Evolutionary conservation across 139 green algal genomes (phyloP), one percentile per base, ranked within the genome.

Genomic region (Nannochloris sp.): DNA sequence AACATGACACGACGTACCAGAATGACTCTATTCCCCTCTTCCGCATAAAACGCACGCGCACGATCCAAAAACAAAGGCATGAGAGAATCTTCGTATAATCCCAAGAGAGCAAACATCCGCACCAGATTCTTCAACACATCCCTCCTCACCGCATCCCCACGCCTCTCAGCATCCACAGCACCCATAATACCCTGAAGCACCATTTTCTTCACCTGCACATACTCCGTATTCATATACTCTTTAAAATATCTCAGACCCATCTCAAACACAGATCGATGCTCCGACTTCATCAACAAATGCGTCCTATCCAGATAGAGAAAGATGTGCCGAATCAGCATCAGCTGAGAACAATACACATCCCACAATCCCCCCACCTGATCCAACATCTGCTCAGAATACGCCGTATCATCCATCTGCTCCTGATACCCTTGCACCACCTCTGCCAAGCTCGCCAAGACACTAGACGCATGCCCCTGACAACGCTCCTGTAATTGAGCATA

Each of bases 251-350:
- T 56, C 48, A 99, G 79, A 0, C 91, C 92, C 79, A 96, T 90
- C 57, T 99, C 93, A 73, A 95, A 97, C 12, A 97, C 76, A 26
- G 85, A 93, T 48, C 76, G 73, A 17, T 56, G 59, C 33, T 49
- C 20, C 26, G 73, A 62, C 49, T 66, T 69, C 61, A 75, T 62
- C 37, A 97, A 75, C 31, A 96, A 89, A 55, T 95, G 89, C 2
- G 89, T 92, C 59, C 93, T 82, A 79, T 99, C 93, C 51, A 99
- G 77, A 75, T 95, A 96, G 25, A 98, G 75, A 65, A 97, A 97
- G 56, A 98, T 93, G 14, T 86, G 88, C 1, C 93, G 80, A 20
- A 93, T 93, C 33, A 84, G 85, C 44, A 96, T 82, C 75, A 93
- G 86, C 69, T 91, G 82, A 12, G 66, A 64, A 79, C 79, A 93